phyloP scores from a whole-genome alignment of 768 basidiomycete species.

The Mycena metata region DNA sequence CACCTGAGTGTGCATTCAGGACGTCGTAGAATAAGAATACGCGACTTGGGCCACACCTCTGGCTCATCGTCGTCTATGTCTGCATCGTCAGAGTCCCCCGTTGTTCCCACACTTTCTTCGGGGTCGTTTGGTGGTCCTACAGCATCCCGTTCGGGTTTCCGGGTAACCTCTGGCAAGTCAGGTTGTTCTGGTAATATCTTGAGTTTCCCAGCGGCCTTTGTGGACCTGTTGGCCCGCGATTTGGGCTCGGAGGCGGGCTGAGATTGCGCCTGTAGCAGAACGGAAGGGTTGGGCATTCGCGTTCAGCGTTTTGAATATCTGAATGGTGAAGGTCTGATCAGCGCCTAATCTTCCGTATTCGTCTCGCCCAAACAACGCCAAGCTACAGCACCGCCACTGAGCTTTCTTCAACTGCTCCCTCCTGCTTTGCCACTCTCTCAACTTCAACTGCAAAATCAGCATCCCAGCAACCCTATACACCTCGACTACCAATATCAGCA shows the following conservation, averaged over 20 bases:
- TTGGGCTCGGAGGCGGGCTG: constrained; percentile 60
- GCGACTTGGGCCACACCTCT: constrained; percentile 67
- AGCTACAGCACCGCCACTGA: too few species aligned
- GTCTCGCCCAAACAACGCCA: too few species aligned
- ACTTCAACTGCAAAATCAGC: too few species aligned
- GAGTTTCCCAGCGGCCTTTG: constrained; percentile 87
- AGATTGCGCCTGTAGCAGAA: constrained; percentile 38
- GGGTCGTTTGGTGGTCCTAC: constrained; percentile 51
- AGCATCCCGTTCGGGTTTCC: constrained; percentile 41
- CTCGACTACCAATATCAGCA: too few species aligned
- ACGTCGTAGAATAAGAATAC: constrained; percentile 57
- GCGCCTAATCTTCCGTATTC: too few species aligned
- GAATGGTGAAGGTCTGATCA: too few species aligned
- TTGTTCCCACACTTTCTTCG: constrained; percentile 62
- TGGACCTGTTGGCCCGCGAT: constrained; percentile 79
- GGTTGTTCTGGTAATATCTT: constrained; percentile 92
- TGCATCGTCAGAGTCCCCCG: constrained; percentile 80
- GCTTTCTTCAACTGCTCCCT: too few species aligned
- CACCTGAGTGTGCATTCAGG: constrained; percentile 61
- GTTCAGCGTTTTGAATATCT: not conserved
- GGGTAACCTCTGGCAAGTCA: constrained; percentile 55
- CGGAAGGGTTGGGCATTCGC: constrained; percentile 37
- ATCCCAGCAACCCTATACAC: too few species aligned
- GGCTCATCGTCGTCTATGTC: constrained; percentile 75
- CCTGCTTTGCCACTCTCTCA: too few species aligned